Conservation (phyloP, 2,329 filamentous ascomycete genomes). For the Colletotrichum destructivum region DNA sequence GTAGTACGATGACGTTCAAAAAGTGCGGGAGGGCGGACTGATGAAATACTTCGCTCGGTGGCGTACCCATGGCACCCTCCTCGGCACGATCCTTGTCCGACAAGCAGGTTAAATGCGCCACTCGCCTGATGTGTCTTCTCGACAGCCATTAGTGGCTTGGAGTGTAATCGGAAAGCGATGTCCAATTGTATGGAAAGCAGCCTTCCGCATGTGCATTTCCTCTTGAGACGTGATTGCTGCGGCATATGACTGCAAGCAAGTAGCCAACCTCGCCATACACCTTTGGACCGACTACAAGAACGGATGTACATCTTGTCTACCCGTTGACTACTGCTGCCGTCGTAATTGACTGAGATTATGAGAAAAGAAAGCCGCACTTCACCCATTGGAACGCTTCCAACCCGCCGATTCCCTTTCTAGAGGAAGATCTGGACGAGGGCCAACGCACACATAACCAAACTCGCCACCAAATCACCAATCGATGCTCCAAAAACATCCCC, state of each 20-base stretch:
- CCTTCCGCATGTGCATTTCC: too few species aligned
- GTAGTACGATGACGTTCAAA: neutral
- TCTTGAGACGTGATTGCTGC: too few species aligned
- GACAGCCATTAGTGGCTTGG: neutral
- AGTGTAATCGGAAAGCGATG: neutral
- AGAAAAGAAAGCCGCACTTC: neutral
- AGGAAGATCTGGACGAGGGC: neutral
- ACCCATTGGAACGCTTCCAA: neutral
- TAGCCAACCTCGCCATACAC: too few species aligned
- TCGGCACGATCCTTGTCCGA: too few species aligned
- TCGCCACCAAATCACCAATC: neutral
- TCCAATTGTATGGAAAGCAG: too few species aligned
- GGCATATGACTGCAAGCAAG: too few species aligned
- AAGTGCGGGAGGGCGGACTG: neutral
- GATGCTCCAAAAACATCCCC: slow-evolving; percentile 11
- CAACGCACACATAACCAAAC: neutral
- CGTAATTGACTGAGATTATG: too few species aligned
- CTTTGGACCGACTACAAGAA: too few species aligned
- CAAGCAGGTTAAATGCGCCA: neutral
- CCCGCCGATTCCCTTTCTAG: neutral
- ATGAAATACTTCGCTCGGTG: neutral
- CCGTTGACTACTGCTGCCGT: too few species aligned
- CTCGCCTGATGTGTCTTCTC: neutral
- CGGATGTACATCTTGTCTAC: too few species aligned
- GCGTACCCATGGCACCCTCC: neutral